Evolutionary conservation across 352 stramenopile species (phyloP), one percentile per base, ranked within the genome.

Genomic region (Pythium monospermum): DNA sequence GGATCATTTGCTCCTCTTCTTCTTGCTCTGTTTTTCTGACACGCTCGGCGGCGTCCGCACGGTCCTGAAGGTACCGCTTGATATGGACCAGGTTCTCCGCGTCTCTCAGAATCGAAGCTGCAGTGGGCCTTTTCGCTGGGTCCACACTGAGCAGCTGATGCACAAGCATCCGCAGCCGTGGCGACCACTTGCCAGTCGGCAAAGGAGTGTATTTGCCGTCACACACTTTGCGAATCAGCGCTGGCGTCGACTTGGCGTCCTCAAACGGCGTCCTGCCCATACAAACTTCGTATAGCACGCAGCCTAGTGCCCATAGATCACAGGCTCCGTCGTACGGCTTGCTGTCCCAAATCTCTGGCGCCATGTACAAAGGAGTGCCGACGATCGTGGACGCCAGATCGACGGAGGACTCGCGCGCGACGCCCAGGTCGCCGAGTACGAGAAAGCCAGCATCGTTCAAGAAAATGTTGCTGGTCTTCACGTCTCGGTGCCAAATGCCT

Each of bases 381-480:
- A 96, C 81, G 19, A 89, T 67, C 27, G 87, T 97, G 7, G 42
- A 52, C 2, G 85, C 87, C 32, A 89, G 44, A 11, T 76, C 61
- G 0, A 76, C 28, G 4, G 45, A 51, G 16, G 53, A n/a, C 23
- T 76, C 70, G 6, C 61, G 50, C 6, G 84, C 85, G 54, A 97
- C 94, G 7, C 90, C 87, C 15, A 97, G 73, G 52, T 98, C 91
- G 1, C 90, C 89, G 4, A 97, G 57, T 1, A 96, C 85, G 4
- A 96, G 55, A 25, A 79, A 77, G 10, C 85, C 76, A 16, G 61
- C 50, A 31, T 71, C 60, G 1, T 59, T 73, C 4, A 93, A 49
- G 36, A 94, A 94, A 10, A 94, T 60, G 57, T 98, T 98, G 57
- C 92, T 71, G 25, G 88, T 95, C 62, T 98, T 98, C 25, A 98